phyloP scores from a whole-genome alignment of 2,329 filamentous ascomycete genomes.

The Chrysosporium keratinophilum region DNA sequence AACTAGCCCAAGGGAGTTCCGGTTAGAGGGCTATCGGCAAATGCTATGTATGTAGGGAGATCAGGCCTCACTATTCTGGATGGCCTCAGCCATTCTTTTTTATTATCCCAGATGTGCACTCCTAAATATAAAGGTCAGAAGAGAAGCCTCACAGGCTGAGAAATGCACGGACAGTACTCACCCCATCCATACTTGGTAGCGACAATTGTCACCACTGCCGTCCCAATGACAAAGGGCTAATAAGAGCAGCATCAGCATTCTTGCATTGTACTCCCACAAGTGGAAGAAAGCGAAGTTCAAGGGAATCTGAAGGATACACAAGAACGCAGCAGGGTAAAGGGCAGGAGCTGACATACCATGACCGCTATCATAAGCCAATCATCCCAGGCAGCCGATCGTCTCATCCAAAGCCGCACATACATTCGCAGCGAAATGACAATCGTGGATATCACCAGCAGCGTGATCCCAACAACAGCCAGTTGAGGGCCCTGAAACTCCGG shows the following conservation, averaged over 20 bases:
- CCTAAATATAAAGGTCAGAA: constrained; percentile 9
- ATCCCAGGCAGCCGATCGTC: constrained; percentile 16
- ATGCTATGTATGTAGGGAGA: background rate
- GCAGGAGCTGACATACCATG: no score
- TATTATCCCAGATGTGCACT: constrained; percentile 18
- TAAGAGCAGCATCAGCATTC: background rate
- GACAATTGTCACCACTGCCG: constrained; percentile 13
- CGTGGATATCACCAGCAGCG: constrained; percentile 19
- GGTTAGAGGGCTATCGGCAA: background rate
- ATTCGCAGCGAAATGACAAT: constrained; percentile 19
- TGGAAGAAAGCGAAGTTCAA: background rate
- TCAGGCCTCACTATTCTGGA: constrained; percentile 14
- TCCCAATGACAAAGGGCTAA: constrained; percentile 14
- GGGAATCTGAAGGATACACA: background rate
- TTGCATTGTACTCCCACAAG: background rate
- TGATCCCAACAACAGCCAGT: constrained; percentile 21
- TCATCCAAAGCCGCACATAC: constrained; percentile 18
- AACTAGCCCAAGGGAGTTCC: constrained; percentile 8
- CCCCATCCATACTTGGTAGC: constrained; percentile 18
- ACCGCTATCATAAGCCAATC: constrained; percentile 18
- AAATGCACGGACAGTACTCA: constrained; percentile 2
- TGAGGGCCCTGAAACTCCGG: constrained; percentile 22
- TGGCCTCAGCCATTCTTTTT: constrained; percentile 11
- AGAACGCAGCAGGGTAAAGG: background rate
- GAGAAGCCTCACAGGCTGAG: background rate